A percentile compares a stretch with the other conserved stretches of the same genome.
Evolutionary conservation across 495 filamentous ascomycete genomes (phyloP).

Genomic region (Lasiosphaeriaceae sp.): DNA sequence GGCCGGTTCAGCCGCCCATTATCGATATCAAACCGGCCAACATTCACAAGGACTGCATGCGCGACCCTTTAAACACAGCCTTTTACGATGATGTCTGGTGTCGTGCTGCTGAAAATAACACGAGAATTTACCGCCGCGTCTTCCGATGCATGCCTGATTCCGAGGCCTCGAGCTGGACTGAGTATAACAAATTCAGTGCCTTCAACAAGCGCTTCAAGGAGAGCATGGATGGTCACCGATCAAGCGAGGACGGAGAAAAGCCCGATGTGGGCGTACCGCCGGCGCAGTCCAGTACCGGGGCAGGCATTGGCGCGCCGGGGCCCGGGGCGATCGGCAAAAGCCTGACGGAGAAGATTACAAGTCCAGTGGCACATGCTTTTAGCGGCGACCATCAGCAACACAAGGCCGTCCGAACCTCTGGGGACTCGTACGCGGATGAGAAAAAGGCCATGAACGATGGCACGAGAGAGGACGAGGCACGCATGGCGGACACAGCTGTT

Average conservation of each 20-base stretch:
- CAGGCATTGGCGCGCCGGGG: slow-evolving; percentile 29
- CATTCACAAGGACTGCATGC: slow-evolving; percentile 56
- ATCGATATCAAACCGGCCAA: slow-evolving; percentile 60
- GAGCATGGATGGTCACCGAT: slow-evolving; percentile 46
- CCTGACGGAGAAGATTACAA: slow-evolving; percentile 15
- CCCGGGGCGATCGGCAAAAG: slow-evolving; percentile 15
- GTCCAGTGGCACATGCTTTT: neutral
- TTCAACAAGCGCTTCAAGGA: slow-evolving; percentile 78
- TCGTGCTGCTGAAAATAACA: slow-evolving; percentile 88
- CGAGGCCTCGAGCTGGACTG: slow-evolving; percentile 88
- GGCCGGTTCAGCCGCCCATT: slow-evolving; percentile 51
- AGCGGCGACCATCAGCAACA: neutral
- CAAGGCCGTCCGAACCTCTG: neutral
- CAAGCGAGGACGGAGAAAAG: slow-evolving; percentile 35
- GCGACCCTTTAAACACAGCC: slow-evolving; percentile 73
- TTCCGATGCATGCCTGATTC: slow-evolving; percentile 97
- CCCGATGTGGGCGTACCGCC: slow-evolving; percentile 9
- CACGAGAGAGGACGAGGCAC: neutral
- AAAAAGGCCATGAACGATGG: slow-evolving; percentile 12
- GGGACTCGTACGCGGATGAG: slow-evolving; percentile 13
- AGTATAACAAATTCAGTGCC: slow-evolving; percentile 82
- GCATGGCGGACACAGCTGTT: slow-evolving; percentile 1
- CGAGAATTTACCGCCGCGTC: slow-evolving; percentile 83
- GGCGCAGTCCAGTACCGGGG: slow-evolving; percentile 18
- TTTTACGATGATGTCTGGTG: slow-evolving; percentile 91